phyloP scores from a whole-genome alignment of 495 filamentous ascomycete genomes.

The Mycothermus thermophilus region DNA sequence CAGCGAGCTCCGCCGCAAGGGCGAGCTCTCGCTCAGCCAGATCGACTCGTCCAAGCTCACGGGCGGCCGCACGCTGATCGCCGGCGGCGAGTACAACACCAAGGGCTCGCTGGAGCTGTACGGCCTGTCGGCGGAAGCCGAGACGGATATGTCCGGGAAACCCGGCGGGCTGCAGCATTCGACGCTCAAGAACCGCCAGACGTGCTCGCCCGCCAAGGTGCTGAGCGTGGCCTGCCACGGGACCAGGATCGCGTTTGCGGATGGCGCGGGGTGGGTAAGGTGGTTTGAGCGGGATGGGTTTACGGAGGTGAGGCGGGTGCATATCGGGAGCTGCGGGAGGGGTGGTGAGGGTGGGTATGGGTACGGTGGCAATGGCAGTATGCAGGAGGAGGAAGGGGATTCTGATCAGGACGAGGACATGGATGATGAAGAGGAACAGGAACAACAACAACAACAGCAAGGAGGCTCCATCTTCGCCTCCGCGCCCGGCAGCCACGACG shows the following conservation, averaged over 20 bases:
- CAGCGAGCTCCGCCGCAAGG: constrained; percentile 39
- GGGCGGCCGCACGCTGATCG: constrained; percentile 53
- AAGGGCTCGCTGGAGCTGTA: constrained; percentile 88
- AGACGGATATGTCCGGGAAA: constrained; percentile 13
- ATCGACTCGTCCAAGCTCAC: constrained; percentile 36
- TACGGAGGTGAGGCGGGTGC: constrained; percentile 51
- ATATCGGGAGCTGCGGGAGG: too few species aligned
- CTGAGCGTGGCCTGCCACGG: constrained; percentile 78
- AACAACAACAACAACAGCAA: constrained; percentile 29
- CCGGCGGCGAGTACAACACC: constrained; percentile 89
- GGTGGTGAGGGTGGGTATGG: too few species aligned
- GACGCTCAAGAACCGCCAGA: constrained; percentile 62
- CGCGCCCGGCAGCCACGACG: constrained; percentile 39
- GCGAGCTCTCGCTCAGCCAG: constrained; percentile 38
- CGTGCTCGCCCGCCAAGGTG: constrained; percentile 64
- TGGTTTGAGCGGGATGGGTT: constrained; percentile 86
- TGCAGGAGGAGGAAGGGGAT: too few species aligned
- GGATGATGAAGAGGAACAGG: constrained; percentile 61
- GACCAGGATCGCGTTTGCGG: constrained; percentile 68
- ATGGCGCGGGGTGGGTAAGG: constrained; percentile 71
- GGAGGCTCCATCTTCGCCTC: constrained; percentile 31
- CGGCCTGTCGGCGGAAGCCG: constrained; percentile 32
- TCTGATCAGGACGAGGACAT: too few species aligned
- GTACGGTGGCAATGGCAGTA: too few species aligned
- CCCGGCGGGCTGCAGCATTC: constrained; percentile 27